These are phyloP conservation scores for Colletotrichum sansevieriae DNA, from an alignment of 2,329 filamentous ascomycete genomes.

Conservation along the genomic window DNA sequence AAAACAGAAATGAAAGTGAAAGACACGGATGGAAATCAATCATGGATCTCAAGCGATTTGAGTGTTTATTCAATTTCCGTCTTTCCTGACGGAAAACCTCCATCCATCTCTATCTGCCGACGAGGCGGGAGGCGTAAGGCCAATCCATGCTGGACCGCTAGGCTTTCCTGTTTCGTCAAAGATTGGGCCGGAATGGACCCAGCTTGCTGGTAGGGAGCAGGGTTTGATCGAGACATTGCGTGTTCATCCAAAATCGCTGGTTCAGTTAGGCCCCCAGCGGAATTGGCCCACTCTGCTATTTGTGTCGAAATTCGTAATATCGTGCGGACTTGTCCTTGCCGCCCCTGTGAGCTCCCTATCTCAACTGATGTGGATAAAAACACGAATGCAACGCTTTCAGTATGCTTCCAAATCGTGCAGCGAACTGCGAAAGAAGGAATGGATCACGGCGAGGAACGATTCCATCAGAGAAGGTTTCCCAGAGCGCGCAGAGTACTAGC, in stretches of 20 bases:
- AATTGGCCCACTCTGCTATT: slow-evolving; percentile 9
- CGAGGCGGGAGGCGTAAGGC: slow-evolving; percentile 11
- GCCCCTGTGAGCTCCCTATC: neutral
- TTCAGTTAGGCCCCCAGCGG: neutral
- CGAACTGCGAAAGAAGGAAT: neutral
- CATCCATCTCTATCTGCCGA: slow-evolving; percentile 23
- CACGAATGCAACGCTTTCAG: neutral
- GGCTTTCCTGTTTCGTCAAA: slow-evolving; percentile 20
- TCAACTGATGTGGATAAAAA: neutral
- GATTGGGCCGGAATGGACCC: slow-evolving; percentile 19
- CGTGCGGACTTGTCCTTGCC: neutral
- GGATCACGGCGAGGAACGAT: slow-evolving; percentile 5
- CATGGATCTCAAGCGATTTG: slow-evolving; percentile 12
- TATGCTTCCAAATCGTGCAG: neutral
- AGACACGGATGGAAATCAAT: neutral
- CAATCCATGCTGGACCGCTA: slow-evolving; percentile 8
- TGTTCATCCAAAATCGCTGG: slow-evolving; percentile 13
- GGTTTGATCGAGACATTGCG: slow-evolving; percentile 17
- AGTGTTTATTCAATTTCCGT: slow-evolving; percentile 18
- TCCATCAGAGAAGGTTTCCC: slow-evolving; percentile 12
- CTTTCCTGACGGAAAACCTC: neutral
- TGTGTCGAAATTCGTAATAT: slow-evolving; percentile 14
- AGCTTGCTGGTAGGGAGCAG: slow-evolving; percentile 9
- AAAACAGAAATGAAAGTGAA: neutral
- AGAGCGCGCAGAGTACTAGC: slow-evolving; percentile 11